phyloP scores from a whole-genome alignment of 208 protist species.

The Wallacemonas collosoma region DNA sequence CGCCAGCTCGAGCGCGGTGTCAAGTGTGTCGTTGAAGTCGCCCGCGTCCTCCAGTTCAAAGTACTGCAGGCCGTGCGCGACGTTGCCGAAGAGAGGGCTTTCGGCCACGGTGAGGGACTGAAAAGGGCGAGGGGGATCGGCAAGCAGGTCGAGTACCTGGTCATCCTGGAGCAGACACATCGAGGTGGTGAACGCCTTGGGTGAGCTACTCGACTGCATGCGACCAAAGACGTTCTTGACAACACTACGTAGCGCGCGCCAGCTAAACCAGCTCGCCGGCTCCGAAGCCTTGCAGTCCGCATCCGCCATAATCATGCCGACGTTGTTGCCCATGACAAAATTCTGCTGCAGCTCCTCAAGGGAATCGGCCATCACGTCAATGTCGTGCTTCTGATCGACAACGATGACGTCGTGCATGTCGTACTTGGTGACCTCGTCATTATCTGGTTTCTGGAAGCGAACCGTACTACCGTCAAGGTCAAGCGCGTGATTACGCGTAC shows the following conservation, averaged over 20 bases:
- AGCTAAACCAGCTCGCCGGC: conserved; percentile 67
- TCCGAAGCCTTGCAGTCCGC: conserved; percentile 38
- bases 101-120: conserved; percentile 59
- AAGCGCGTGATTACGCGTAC: conserved; percentile 18
- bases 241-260: conserved; percentile 54
- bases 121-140: conserved; percentile 21
- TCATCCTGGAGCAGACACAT: conserved; percentile 72
- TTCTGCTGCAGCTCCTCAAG: conserved; percentile 65
- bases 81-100: conserved; percentile 76
- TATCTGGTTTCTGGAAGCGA: conserved; percentile 41
- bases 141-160: conserved; percentile 67
- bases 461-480: conserved; percentile 65
- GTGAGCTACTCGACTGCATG: conserved; percentile 20
- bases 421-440: conserved; percentile 71
- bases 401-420: conserved; percentile 62
- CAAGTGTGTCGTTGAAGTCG: conserved; percentile 69
- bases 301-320: conserved; percentile 69
- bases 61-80: conserved; percentile 58
- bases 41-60: conserved; percentile 51
- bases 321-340: conserved; percentile 64
- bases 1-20: conserved; percentile 35
- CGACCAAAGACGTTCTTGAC: conserved; percentile 56
- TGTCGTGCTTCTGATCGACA: conserved; percentile 34
- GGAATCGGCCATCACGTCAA: conserved; percentile 43
- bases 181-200: conserved; percentile 56